These are phyloP conservation scores for Ziziphus jujuba DNA, from an alignment of 306 rosid species.

Conservation along the genomic window DNA sequence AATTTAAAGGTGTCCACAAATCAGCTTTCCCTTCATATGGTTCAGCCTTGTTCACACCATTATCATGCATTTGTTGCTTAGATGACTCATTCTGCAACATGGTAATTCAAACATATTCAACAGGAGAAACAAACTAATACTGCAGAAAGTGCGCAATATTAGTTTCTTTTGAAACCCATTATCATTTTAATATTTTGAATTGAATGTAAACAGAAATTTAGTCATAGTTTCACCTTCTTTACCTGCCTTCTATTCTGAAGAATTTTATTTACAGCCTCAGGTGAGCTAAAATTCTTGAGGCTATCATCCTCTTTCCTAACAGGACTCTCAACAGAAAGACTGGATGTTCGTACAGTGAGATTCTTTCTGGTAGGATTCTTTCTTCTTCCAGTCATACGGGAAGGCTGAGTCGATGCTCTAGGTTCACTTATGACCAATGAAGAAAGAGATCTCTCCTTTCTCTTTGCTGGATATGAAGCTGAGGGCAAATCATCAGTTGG, in stretches of 20 bases:
- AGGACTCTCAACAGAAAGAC: slow-evolving; percentile 25
- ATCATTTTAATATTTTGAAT: background rate
- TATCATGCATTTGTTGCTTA: slow-evolving; percentile 20
- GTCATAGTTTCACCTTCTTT: slow-evolving; percentile 15
- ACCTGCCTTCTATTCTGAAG: slow-evolving; percentile 30
- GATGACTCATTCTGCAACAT: slow-evolving; percentile 41
- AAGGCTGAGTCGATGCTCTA: slow-evolving; percentile 12
- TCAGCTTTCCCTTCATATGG: slow-evolving; percentile 25
- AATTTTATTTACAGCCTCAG: slow-evolving; percentile 13
- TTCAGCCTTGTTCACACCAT: slow-evolving; percentile 19
- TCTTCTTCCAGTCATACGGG: slow-evolving; percentile 24
- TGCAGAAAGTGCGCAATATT: background rate
- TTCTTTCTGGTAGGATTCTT: slow-evolving; percentile 39
- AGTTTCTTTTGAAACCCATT: background rate
- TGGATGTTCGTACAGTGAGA: slow-evolving; percentile 9
- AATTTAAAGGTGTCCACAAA: slow-evolving; percentile 26
- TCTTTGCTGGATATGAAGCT: slow-evolving; percentile 15
- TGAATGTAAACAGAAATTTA: background rate
- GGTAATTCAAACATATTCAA: slow-evolving; percentile 6
- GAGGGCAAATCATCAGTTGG: slow-evolving; percentile 16
- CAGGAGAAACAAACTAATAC: slow-evolving; percentile 8
- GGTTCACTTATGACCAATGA: slow-evolving; percentile 19
- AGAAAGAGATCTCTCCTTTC: slow-evolving; percentile 33
- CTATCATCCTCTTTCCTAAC: slow-evolving; percentile 12
- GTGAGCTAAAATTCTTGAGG: slow-evolving; percentile 4